Percentiles rank a stretch among this genome's conserved stretches.
phyloP scores from a whole-genome alignment of 805 yeast genomes.

The Starmerella riodocensis region DNA sequence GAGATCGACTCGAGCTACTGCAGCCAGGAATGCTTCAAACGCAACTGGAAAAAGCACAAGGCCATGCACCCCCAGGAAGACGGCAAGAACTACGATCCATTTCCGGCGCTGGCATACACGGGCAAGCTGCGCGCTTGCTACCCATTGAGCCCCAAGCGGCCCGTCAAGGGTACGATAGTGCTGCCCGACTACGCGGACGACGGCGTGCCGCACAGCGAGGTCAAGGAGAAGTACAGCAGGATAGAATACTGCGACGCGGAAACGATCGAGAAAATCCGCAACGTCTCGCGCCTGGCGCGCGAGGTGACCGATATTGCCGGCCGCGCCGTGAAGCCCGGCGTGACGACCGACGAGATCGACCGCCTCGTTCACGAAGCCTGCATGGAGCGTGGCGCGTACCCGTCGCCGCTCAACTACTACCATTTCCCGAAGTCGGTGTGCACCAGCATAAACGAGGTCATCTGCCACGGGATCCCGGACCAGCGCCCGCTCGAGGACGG shows the following conservation, averaged over 20 bases:
- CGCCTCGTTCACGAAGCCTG: conserved; percentile 77
- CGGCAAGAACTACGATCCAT: conserved; percentile 64
- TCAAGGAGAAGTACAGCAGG: conserved; percentile 40
- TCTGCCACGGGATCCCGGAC: conserved; percentile 97
- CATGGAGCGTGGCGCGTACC: conserved; percentile 77
- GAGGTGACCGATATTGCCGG: conserved; percentile 87
- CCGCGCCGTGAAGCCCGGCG: conserved; percentile 68
- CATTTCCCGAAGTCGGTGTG: conserved; percentile 87
- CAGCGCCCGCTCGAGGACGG: conserved; percentile 78
- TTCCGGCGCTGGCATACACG: conserved; percentile 60
- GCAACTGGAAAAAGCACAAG: conserved; percentile 48
- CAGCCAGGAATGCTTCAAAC: conserved; percentile 67
- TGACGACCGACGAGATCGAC: conserved; percentile 88
- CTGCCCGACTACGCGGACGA: conserved; percentile 71
- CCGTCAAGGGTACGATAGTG: conserved; percentile 56
- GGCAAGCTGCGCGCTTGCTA: conserved; percentile 68
- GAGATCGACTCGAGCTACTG: conserved; percentile 58
- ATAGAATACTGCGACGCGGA: conserved; percentile 52
- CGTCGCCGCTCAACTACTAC: conserved; percentile 88
- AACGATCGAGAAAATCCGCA: conserved; percentile 60
- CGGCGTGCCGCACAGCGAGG: conserved; percentile 73
- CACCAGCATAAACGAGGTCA: conserved; percentile 86
- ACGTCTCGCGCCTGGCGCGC: conserved; percentile 63
- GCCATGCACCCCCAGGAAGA: conserved; percentile 43
- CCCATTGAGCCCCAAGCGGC: conserved; percentile 63